Conservation (phyloP, 176 grass and related monocot species). For the Stipa capillata region DNA sequence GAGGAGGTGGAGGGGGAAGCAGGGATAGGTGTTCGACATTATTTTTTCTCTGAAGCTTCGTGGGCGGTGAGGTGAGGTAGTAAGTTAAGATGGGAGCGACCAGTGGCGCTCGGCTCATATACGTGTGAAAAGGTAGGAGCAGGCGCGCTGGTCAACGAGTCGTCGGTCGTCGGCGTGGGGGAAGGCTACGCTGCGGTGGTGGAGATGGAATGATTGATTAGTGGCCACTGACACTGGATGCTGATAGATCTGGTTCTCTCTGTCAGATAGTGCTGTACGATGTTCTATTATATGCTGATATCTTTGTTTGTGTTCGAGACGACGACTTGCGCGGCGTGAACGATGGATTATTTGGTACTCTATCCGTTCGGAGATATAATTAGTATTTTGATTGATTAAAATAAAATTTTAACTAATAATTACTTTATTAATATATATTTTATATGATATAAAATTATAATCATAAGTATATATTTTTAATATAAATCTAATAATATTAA, state of each 20-base stretch:
- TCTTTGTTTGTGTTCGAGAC: too few relatives aligned
- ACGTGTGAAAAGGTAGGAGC: constrained; percentile 10
- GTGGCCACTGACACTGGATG: background rate
- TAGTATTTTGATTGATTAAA: too few relatives aligned
- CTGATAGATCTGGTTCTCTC: background rate
- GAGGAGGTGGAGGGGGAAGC: background rate
- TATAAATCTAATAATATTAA: too few relatives aligned
- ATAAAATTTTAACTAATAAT: too few relatives aligned
- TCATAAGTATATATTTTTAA: too few relatives aligned
- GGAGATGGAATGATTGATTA: background rate
- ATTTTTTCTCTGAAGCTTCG: background rate
- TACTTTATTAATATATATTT: too few relatives aligned
- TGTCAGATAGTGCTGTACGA: too few relatives aligned
- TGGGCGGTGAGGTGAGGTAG: background rate
- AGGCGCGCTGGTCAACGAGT: background rate
- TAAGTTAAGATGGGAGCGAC: background rate
- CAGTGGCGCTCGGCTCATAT: background rate
- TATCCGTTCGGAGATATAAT: too few relatives aligned
- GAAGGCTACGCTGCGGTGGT: background rate
- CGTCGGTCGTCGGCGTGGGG: background rate
- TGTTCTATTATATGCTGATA: too few relatives aligned
- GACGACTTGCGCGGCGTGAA: too few relatives aligned
- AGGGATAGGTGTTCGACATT: background rate
- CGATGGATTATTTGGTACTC: background rate
- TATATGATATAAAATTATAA: too few relatives aligned